A percentile compares a stretch with the other conserved stretches of the same genome.
phyloP scores from a whole-genome alignment of 208 protist genomes.

The Leishmania braziliensis region DNA sequence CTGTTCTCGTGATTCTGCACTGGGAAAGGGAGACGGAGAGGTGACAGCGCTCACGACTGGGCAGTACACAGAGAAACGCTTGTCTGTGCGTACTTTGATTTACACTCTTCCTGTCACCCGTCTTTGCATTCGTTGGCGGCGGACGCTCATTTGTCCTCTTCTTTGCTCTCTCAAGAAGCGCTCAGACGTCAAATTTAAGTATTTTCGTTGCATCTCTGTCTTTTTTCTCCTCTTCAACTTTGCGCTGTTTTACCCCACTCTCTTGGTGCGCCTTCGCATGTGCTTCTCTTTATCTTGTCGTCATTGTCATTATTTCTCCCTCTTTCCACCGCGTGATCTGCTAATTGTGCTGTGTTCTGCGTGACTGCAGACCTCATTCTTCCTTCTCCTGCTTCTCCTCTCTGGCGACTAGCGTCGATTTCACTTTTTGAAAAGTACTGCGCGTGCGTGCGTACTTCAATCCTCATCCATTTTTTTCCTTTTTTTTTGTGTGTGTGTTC shows the following conservation, averaged over 20 bases:
- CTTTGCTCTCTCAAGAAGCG: neutral
- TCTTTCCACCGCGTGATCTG: neutral
- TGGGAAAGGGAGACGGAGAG: neutral
- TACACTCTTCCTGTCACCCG: neutral
- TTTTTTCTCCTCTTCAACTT: neutral
- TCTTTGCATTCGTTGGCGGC: neutral
- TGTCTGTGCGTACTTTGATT: too few relatives aligned
- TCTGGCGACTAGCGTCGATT: neutral
- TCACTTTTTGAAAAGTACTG: neutral
- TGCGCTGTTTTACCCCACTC: too few relatives aligned
- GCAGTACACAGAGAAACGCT: neutral
- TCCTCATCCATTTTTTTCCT: neutral
- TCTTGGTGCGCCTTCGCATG: neutral
- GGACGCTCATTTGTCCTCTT: neutral
- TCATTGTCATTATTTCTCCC: neutral
- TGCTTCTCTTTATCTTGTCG: neutral
- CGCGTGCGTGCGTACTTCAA: neutral
- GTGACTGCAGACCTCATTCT: neutral
- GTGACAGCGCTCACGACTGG: neutral
- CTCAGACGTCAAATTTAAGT: neutral
- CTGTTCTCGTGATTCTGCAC: neutral
- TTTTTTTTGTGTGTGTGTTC: neutral
- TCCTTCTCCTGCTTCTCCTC: neutral
- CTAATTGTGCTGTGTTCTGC: neutral
- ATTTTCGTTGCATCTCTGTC: neutral